Percentiles rank a stretch among this genome's conserved stretches.
Evolutionary conservation across 345 rosid species (phyloP).

Genomic region (Cochlearia excelsa): DNA sequence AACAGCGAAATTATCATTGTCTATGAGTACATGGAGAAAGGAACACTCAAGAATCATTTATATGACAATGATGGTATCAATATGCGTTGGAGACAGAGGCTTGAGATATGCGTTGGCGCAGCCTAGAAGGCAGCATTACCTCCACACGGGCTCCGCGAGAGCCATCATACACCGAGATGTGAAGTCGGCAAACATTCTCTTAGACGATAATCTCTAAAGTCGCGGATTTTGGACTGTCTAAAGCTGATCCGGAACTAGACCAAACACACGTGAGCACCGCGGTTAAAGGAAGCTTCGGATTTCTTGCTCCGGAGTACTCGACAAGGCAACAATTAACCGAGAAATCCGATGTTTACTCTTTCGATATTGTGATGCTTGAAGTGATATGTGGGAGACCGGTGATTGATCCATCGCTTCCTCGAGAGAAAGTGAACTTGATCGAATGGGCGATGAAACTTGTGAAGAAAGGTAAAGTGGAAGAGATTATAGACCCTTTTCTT

Average conservation of each 20-base stretch:
- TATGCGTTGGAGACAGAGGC: constrained; percentile 67
- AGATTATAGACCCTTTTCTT: constrained; percentile 49
- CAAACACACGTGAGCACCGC: background rate
- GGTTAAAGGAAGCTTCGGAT: background rate
- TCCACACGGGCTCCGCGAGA: constrained; percentile 86
- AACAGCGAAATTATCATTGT: constrained; percentile 76
- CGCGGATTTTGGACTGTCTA: background rate
- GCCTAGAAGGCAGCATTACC: constrained; percentile 89
- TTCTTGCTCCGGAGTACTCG: too few species aligned
- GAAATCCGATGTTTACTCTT: constrained; percentile 53
- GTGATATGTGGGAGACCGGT: constrained; percentile 58
- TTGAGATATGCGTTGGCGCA: constrained; percentile 73
- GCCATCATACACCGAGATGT: constrained; percentile 93
- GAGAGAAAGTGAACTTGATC: constrained; percentile 52
- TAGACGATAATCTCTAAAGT: constrained; percentile 54
- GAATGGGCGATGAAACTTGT: constrained; percentile 53
- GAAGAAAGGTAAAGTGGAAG: constrained; percentile 41
- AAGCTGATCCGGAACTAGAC: background rate
- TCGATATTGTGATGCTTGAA: constrained; percentile 67
- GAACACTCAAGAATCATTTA: constrained; percentile 53
- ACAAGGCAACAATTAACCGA: constrained; percentile 13
- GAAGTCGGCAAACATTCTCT: constrained; percentile 81
- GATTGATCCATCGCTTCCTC: constrained; percentile 53
- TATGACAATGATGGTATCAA: constrained; percentile 40
- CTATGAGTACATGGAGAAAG: constrained; percentile 46